Conservation (phyloP, 2,329 filamentous ascomycete genomes). For the Aspergillus chevalieri region DNA sequence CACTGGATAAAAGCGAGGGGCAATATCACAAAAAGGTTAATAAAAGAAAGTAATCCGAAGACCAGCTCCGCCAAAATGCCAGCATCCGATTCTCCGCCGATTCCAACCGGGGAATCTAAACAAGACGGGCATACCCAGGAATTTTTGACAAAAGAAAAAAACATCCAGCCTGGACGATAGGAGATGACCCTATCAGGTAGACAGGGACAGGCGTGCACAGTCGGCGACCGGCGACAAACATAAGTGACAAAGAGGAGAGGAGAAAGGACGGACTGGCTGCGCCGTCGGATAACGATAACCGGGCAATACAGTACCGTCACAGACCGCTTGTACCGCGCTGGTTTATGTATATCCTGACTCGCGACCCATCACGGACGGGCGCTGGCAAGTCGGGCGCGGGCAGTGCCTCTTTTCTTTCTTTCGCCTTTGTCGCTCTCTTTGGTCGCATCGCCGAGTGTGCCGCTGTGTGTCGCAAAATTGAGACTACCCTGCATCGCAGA, state of each 20-base stretch:
- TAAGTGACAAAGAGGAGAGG: neutral
- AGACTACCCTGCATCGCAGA: conserved; percentile 31
- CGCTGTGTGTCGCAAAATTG: conserved; percentile 13
- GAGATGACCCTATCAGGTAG: conserved; percentile 46
- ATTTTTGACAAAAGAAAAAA: conserved; percentile 6
- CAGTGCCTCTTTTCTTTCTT: conserved; percentile 1
- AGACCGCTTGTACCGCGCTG: conserved; percentile 16
- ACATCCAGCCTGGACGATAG: conserved; percentile 48
- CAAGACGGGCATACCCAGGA: conserved; percentile 30
- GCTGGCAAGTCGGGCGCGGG: conserved; percentile 6
- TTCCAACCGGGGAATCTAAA: conserved; percentile 8
- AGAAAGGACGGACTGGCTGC: neutral
- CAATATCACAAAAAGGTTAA: conserved; percentile 15
- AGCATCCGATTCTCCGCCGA: conserved; percentile 47
- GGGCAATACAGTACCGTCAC: conserved; percentile 21
- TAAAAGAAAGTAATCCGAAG: conserved; percentile 9
- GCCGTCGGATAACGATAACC: conserved; percentile 7
- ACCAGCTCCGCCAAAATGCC: conserved; percentile 18
- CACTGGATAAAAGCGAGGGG: neutral
- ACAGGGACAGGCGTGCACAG: neutral
- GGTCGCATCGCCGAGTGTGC: conserved; percentile 3
- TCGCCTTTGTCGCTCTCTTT: neutral
- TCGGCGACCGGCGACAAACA: neutral
- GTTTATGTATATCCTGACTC: conserved; percentile 22
- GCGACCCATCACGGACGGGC: conserved; percentile 23